These are phyloP conservation scores for Colletotrichum zoysiae DNA, from an alignment of 2,329 filamentous ascomycete species.

Conservation along the genomic window DNA sequence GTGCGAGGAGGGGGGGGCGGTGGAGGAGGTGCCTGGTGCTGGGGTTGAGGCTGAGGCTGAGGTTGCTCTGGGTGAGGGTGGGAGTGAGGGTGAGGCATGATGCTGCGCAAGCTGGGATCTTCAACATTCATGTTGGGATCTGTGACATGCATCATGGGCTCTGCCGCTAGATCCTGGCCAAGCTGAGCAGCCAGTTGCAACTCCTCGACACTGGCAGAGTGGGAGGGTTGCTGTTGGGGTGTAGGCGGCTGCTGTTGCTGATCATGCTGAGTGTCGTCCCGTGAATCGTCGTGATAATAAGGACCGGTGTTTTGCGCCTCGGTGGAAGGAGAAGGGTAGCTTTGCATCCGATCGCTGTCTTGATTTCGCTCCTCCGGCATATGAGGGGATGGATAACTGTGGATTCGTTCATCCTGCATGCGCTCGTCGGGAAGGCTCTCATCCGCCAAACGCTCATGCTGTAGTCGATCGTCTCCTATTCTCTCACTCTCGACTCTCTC, in stretches of 20 bases:
- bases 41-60: constrained; percentile 41
- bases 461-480: background rate
- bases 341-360: constrained; percentile 35
- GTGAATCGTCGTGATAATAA: constrained; percentile 43
- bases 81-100: constrained; percentile 57
- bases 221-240: constrained; percentile 57
- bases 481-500: constrained; percentile 10
- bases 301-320: constrained; percentile 34
- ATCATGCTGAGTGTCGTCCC: constrained; percentile 42
- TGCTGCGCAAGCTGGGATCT: constrained; percentile 58
- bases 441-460: background rate
- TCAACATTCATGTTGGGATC: constrained; percentile 60
- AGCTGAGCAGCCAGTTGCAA: constrained; percentile 70
- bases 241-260: constrained; percentile 52
- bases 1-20: constrained; percentile 44
- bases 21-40: constrained; percentile 35
- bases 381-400: constrained; percentile 30
- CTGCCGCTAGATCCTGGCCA: constrained; percentile 64
- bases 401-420: constrained; percentile 30
- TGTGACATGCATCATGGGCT: constrained; percentile 62
- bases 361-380: constrained; percentile 31
- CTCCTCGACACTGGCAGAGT: constrained; percentile 65
- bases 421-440: constrained; percentile 1
- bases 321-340: constrained; percentile 30
- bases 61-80: constrained; percentile 41